phyloP scores from a whole-genome alignment of 2,329 filamentous ascomycete species.

The Berkeleyomyces rouxiae region DNA sequence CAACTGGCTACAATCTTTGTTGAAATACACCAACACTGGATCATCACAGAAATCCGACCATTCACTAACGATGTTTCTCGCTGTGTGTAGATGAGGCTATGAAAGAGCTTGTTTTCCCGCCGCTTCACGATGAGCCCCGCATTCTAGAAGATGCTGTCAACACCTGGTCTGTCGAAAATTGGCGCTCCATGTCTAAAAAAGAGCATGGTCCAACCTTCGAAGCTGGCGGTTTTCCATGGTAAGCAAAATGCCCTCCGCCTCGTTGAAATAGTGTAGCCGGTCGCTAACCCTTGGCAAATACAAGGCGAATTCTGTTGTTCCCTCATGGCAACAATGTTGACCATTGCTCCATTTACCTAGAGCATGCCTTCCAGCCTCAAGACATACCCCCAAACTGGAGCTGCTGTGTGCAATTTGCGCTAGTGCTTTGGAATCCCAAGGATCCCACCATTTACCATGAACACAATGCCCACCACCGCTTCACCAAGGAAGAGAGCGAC shows the following conservation, averaged over 20 bases:
- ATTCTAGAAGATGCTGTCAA: conserved; percentile 57
- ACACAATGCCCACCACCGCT: conserved; percentile 79
- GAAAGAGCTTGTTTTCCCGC: conserved; percentile 60
- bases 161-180: conserved; percentile 80
- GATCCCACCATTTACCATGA: conserved; percentile 75
- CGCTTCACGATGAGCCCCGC: conserved; percentile 58
- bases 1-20: too few relatives aligned
- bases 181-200: conserved; percentile 59
- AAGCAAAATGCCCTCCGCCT: conserved; percentile 20
- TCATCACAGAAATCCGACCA: not conserved
- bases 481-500: conserved; percentile 89
- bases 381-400: conserved; percentile 84
- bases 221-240: conserved; percentile 79
- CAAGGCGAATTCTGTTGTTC: conserved; percentile 84
- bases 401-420: conserved; percentile 85
- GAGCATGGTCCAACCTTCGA: conserved; percentile 80
- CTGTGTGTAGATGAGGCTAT: conserved; percentile 55
- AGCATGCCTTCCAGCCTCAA: conserved; percentile 69
- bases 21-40: too few relatives aligned
- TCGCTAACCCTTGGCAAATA: conserved; percentile 15
- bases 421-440: conserved; percentile 87
- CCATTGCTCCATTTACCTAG: conserved; percentile 85
- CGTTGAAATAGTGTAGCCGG: not conserved
- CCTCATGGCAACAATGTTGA: conserved; percentile 91
- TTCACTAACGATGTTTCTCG: not conserved